Base-by-base conservation (phyloP, 2,329 filamentous ascomycete species). In the Colletotrichum falcatum region DNA sequence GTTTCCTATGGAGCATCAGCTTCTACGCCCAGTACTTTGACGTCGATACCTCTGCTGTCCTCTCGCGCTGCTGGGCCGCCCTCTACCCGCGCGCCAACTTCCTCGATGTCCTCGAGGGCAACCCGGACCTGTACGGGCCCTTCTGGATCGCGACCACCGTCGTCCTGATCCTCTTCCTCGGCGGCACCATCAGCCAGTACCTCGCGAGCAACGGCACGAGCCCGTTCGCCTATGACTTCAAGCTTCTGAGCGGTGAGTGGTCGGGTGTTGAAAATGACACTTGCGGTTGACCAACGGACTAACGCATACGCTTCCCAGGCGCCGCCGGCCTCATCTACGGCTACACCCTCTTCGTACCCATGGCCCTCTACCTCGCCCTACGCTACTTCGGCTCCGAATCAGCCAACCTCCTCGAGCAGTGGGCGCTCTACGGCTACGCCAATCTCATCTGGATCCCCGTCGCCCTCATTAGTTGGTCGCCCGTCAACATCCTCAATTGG, bases 11-110 rank as follows among this genome's bases (percentile, higher is more conserved):
- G 96, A 91, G 91, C 55, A 86, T 98, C 73, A 90, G 90, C 68
- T 99, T 97, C 86, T 99, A 99, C 84, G 90, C 94, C 66, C 96
- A 97, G 83, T 98, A 96, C 89, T 99, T 99, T 84, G 96, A 99
- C 79, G 95, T 99, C 74, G 96, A 99, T 83, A 98, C 96, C 1
- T 91, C 89, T 71, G 93, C 96, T 63, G 95, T 99, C 26, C 84
- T 98, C 66, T 87, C 91, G 77, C 92, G 96, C 74, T 98, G 96
- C 83, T 91, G 91, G 81, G 92, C 94, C 1, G 91, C 95, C n/a
- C 84, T 98, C 48, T 97, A 92, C 81, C 96, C 96, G 55, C 91
- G 94, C 73, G 92, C 92, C 68, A 98, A 97, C 85, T 99, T 99
- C 83, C 91, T 99, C 73, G 96, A 99, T 79, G 94, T 98, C 44